A percentile compares a stretch with the other conserved stretches of the same genome.
Conservation (phyloP, 106 monocot genomes). For the Hemerocallis citrina region DNA sequence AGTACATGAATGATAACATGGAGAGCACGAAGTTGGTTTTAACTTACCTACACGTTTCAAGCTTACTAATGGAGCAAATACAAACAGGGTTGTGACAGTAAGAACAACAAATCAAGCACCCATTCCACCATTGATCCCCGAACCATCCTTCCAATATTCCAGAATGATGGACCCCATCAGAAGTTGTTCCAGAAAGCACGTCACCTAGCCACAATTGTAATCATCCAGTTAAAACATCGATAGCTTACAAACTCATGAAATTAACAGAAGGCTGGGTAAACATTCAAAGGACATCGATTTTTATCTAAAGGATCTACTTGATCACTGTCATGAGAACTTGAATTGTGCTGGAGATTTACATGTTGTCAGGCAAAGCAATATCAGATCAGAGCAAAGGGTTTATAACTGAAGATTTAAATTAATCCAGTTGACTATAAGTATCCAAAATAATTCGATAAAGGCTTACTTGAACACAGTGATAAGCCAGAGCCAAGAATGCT, state of each 20-base stretch:
- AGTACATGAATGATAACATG: neutral
- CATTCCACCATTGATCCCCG: slow-evolving; percentile 65
- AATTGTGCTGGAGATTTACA: too few relatives aligned
- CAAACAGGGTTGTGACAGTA: slow-evolving; percentile 36
- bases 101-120: slow-evolving; percentile 46
- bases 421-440: too few relatives aligned
- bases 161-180: slow-evolving; percentile 43
- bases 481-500: slow-evolving; percentile 75
- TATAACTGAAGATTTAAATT: too few relatives aligned
- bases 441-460: too few relatives aligned
- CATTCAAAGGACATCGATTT: neutral
- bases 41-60: slow-evolving; percentile 64
- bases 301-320: neutral
- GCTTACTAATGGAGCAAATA: slow-evolving; percentile 57
- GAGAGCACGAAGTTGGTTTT: neutral
- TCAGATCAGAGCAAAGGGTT: too few relatives aligned
- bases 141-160: slow-evolving; percentile 75
- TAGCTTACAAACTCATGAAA: neutral
- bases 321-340: too few relatives aligned
- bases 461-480: slow-evolving; percentile 68
- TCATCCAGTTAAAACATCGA: neutral
- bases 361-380: too few relatives aligned
- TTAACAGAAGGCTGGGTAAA: neutral
- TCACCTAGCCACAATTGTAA: slow-evolving; percentile 32
- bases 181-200: slow-evolving; percentile 68